Base-by-base conservation (phyloP, 495 filamentous ascomycete species). In the Cairneyella variabilis region DNA sequence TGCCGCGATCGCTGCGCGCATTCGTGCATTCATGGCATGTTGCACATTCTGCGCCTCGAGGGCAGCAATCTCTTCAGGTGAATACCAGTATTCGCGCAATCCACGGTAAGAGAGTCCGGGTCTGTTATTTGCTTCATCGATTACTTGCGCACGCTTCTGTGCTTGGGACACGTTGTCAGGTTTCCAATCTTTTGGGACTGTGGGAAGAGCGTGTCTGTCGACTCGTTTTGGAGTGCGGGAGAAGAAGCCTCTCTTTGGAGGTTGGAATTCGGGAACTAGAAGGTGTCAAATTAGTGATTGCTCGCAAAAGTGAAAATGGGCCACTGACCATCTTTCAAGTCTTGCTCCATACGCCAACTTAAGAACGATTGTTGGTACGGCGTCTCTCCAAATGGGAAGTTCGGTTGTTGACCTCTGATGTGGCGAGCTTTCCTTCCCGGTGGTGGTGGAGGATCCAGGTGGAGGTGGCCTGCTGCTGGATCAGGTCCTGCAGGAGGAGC, bases 311-410 rank as follows among this genome's bases (percentile, higher is more conserved):
- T 34, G n/a, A 12, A 9, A 46, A 37, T 2, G 5, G 12, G 18
- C 2, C 39, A 56, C 52, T 43, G 39, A 58, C 61, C 57, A 54
- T 58, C 46, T 41, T 48, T 49, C 34, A 64, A 37, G 30, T 60
- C 61, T 25, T 50, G 23, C 30, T 58, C 53, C 47, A 64, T 58
- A 42, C 44, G 32, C 10, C 26, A 55, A 39, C 54, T 60, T n/a
- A 51, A 26, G 21, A 30, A 64, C 9, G 50, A 43, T 28, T 38
- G 17, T 42, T 64, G 57, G 23, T 43, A 60, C 28, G 61, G 50
- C 16, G 57, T 60, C 41, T 64, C 61, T 12, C 61, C 61, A 26
- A 64, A 60, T 34, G 57, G 54, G 51, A 60, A 64, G 8, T 23
- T 22, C 11, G 53, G 53, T 39, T 22, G n/a, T 25, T 43, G 47